Evolutionary conservation across 768 basidiomycete genomes (phyloP).

Genomic region (Suillus fuscotomentosus): DNA sequence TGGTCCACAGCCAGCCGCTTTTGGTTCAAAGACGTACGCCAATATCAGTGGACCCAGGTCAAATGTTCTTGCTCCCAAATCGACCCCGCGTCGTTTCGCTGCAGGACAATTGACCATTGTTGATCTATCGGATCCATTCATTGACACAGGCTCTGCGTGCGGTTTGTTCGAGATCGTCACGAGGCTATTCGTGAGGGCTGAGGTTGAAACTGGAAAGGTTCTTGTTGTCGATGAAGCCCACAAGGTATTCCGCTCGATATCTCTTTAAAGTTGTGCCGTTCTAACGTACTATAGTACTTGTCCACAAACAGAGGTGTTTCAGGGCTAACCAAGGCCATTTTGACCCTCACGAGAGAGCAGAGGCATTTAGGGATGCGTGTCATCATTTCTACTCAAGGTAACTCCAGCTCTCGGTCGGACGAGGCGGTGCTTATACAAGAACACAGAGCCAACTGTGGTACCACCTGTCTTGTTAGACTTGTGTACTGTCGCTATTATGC

Average conservation of each 20-base stretch:
- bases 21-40: not conserved
- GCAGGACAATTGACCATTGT: conserved; percentile 57
- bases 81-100: conserved; percentile 32
- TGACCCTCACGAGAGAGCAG: conserved; percentile 57
- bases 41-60: not conserved
- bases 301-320: conserved; percentile 37
- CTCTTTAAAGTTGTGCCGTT: not conserved
- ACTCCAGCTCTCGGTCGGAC: not conserved
- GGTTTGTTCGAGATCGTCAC: conserved; percentile 61
- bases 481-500: conserved; percentile 54
- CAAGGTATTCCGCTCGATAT: conserved; percentile 39
- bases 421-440: not conserved
- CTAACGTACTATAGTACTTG: conserved; percentile 35
- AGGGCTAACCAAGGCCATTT: conserved; percentile 50
- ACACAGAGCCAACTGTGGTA: conserved; percentile 59
- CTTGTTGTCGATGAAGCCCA: conserved; percentile 67
- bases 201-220: conserved; percentile 54
- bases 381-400: conserved; percentile 65
- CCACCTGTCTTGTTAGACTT: conserved; percentile 58
- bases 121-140: conserved; percentile 63
- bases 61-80: not conserved
- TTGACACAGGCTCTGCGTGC: conserved; percentile 57
- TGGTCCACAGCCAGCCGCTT: not conserved
- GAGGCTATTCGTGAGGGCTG: conserved; percentile 53
- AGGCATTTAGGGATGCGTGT: conserved; percentile 64